Evolutionary conservation across 2,329 filamentous ascomycete species (phyloP).

Genomic region (Penicillium sp.): DNA sequence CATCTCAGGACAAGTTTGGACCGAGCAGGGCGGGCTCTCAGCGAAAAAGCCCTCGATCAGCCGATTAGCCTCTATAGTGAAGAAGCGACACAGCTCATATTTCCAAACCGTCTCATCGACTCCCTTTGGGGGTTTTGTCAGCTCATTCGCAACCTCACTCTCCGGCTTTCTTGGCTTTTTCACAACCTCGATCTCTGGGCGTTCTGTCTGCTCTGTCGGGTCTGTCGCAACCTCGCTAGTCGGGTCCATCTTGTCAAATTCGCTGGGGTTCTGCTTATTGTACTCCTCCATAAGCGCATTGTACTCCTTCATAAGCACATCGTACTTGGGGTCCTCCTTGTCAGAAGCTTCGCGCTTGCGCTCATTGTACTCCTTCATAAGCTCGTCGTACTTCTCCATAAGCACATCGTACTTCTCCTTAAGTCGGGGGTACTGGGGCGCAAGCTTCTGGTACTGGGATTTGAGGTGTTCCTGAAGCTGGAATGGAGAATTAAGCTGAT

Average conservation of each 20-base stretch:
- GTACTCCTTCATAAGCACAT: background rate
- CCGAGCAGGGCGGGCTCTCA: constrained; percentile 79
- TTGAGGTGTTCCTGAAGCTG: constrained; percentile 96
- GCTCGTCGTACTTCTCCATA: background rate
- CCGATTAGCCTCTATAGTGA: constrained; percentile 87
- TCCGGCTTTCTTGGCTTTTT: constrained; percentile 45
- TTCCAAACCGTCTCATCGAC: constrained; percentile 88
- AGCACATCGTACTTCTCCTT: background rate
- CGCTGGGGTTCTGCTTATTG: constrained; percentile 40
- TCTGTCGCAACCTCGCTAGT: constrained; percentile 62
- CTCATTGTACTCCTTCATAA: background rate
- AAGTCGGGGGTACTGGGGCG: constrained; percentile 25
- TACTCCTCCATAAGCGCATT: background rate
- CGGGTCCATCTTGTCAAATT: constrained; percentile 54
- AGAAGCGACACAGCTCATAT: constrained; percentile 92
- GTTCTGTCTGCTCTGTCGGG: constrained; percentile 35
- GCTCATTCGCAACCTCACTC: constrained; percentile 62
- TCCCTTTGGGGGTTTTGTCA: constrained; percentile 70
- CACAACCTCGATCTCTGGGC: constrained; percentile 51
- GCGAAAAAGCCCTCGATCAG: constrained; percentile 88
- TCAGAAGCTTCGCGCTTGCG: background rate
- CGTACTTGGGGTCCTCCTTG: background rate
- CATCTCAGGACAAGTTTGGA: constrained; percentile 91
- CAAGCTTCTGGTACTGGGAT: constrained; percentile 76
- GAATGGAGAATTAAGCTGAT: constrained; percentile 87